Base-by-base conservation (phyloP, 306 rosid species). In the Castanea crenata region DNA sequence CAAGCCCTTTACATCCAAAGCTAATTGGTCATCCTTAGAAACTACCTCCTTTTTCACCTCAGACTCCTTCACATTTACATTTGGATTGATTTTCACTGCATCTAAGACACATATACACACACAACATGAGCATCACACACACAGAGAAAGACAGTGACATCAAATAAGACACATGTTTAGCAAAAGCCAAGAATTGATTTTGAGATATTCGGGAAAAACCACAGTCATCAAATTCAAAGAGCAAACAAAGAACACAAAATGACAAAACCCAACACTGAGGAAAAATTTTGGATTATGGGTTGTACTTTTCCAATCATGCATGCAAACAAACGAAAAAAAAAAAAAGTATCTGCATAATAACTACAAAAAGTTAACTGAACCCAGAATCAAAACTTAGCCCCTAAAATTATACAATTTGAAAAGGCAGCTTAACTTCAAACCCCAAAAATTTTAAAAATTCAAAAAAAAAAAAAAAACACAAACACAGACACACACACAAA, bases 1-100 rank as follows among this genome's bases (percentile, higher is more conserved):
- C 81, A 90, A 90, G 52, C 82, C 87, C 88, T 81, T 85, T 79
- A 85, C 90, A 54, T 95, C 97, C 54, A 83, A 68, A 55, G 91
- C 79, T 49, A 91, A 88, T 61, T 93, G 97, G 77, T 91, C 91
- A 44, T 85, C 88, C 79, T 89, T 90, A 29, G 84, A 76, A 64
- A 57, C 78, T 23, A 57, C 84, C 67, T 87, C 94, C 21, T 68
- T 86, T 71, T 81, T 87, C 23, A 77, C 85, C 74, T 64, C 83
- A 57, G 76, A 52, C 41, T 83, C 84, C 20, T 74, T 85, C 61
- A 78, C 87, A 71, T 74, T 78, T 75, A 67, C 79, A 46, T 79
- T 83, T 78, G 86, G 75, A 83, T 77, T 86, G 58, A 71, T 80
- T 90, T 80, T 86, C 70, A 61, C 80, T 69, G 81, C 78, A 46